Conservation (phyloP, 257 asterid species). For the Nicotiana benthamiana region DNA sequence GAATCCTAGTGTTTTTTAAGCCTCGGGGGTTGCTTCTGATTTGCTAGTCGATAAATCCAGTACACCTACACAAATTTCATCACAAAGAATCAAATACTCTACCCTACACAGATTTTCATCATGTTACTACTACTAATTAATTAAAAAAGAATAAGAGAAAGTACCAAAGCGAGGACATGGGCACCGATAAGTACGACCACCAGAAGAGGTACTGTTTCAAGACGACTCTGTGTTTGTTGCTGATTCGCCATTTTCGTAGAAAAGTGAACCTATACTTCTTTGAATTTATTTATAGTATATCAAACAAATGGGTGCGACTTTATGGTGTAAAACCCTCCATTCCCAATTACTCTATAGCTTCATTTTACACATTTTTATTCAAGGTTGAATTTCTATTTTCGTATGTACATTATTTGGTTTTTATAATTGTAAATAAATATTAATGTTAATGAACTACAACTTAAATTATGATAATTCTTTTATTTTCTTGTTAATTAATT, state of each 20-base stretch:
- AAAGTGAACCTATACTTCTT: neutral
- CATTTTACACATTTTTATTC: no score
- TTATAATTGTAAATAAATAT: no score
- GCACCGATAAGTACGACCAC: conserved; percentile 19
- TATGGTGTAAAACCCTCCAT: no score
- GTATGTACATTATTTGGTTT: no score
- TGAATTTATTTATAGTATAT: neutral
- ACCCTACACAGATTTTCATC: neutral
- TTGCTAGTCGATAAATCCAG: conserved; percentile 9
- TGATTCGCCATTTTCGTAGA: conserved; percentile 8
- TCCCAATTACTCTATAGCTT: no score
- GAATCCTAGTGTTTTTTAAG: conserved; percentile 1
- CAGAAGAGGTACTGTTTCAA: conserved; percentile 16
- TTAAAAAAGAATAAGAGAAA: neutral
- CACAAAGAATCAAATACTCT: neutral
- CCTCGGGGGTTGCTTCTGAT: conserved; percentile 1
- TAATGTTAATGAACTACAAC: no score
- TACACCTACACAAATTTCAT: conserved; percentile 4
- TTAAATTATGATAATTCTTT: no score
- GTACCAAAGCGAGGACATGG: conserved; percentile 16
- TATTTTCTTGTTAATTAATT: no score
- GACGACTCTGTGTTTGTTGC: conserved; percentile 9
- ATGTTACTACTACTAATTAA: neutral
- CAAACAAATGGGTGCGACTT: no score
- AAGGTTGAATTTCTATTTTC: no score